Percentiles rank a stretch among this genome's conserved stretches.
Conservation (phyloP, 345 rosid genomes). For the Corchorus olitorius region DNA sequence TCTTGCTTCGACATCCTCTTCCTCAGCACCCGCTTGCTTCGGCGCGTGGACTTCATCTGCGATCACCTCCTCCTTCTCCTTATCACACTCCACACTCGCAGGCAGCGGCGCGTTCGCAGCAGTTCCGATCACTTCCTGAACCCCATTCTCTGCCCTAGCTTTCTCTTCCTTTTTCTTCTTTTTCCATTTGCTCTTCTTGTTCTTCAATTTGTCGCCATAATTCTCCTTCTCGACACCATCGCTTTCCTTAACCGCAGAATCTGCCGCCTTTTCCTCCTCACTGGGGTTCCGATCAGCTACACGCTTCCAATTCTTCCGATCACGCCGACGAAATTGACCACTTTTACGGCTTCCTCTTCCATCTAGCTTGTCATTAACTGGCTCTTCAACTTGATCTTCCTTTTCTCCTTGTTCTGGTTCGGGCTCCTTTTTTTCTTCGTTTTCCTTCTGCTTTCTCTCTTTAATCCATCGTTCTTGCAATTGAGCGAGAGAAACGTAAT, state of each 20-base stretch:
- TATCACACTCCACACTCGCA: constrained; percentile 5
- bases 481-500: constrained; percentile 28
- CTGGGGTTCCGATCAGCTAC: not conserved
- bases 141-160: not conserved
- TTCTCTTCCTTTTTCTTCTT: constrained; percentile 2
- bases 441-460: constrained; percentile 1
- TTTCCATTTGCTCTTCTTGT: not conserved
- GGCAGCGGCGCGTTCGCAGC: not conserved
- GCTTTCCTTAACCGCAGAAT: not conserved
- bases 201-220: not conserved
- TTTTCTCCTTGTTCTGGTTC: not conserved
- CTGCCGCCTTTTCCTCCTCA: not conserved
- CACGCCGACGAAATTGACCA: not conserved
- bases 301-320: not conserved
- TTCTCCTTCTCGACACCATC: not conserved
- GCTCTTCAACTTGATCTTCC: constrained; percentile 8
- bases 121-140: not conserved
- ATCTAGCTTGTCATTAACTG: not conserved
- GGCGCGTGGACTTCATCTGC: constrained; percentile 4
- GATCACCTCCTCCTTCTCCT: constrained; percentile 2
- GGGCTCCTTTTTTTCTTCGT: not conserved
- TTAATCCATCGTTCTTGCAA: constrained; percentile 24
- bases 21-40: constrained; percentile 8
- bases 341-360: not conserved
- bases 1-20: constrained; percentile 5